A percentile compares a stretch with the other conserved stretches of the same genome.
Evolutionary conservation across 768 basidiomycete species (phyloP).

Genomic region (Leccinellum rugosiceps): DNA sequence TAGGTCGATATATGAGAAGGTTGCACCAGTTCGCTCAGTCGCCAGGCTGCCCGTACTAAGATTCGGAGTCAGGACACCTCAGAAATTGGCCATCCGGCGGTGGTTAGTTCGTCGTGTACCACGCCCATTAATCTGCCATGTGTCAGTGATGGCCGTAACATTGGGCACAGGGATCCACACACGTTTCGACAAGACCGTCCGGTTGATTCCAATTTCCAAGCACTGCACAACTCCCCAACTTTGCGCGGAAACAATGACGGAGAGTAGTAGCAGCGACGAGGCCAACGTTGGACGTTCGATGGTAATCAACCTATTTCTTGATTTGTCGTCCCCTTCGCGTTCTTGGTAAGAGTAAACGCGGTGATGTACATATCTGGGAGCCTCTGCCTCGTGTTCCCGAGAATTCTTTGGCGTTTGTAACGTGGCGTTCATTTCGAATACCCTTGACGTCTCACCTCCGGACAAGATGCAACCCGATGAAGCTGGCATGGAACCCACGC

Average conservation of each 20-base stretch:
- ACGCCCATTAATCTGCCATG: neutral
- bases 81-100: too few relatives aligned
- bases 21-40: too few relatives aligned
- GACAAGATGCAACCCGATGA: neutral
- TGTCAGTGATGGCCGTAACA: neutral
- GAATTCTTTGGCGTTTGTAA: constrained; percentile 1
- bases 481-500: neutral
- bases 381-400: constrained; percentile 21
- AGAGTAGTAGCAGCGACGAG: too few relatives aligned
- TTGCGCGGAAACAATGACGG: neutral
- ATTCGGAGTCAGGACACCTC: neutral
- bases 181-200: neutral
- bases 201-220: neutral
- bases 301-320: neutral
- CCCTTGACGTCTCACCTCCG: constrained; percentile 6
- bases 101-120: too few relatives aligned
- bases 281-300: too few relatives aligned
- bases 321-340: neutral
- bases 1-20: too few relatives aligned
- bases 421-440: neutral
- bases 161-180: neutral
- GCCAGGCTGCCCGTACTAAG: too few relatives aligned
- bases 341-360: neutral
- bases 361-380: constrained; percentile 14
- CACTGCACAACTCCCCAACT: neutral